A percentile compares a stretch with the other conserved stretches of the same genome.
phyloP scores from a whole-genome alignment of 75 land plant genomes.

The Chamaecyparis obtusa region DNA sequence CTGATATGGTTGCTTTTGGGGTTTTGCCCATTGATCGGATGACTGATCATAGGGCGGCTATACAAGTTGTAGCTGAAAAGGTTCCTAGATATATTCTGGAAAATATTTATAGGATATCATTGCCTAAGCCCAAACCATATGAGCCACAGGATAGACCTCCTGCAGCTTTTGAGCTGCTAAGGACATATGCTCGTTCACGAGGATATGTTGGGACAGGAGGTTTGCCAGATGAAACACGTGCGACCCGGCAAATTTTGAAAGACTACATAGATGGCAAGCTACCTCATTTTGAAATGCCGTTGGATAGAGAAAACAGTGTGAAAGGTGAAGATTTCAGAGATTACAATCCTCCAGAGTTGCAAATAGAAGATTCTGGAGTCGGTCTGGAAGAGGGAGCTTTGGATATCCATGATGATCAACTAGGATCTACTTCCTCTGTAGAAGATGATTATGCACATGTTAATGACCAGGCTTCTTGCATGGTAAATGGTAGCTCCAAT shows the following conservation, averaged over 20 bases:
- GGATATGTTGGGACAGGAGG: conserved; percentile 89
- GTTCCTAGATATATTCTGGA: conserved; percentile 66
- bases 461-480: conserved; percentile 15
- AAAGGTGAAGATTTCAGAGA: conserved; percentile 25
- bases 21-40: conserved; percentile 90
- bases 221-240: conserved; percentile 90
- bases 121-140: conserved; percentile 90
- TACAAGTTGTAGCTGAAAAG: conserved; percentile 83
- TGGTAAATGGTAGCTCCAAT: background rate
- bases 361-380: conserved; percentile 11
- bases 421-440: conserved; percentile 1
- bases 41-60: conserved; percentile 87
- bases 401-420: conserved; percentile 22
- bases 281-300: conserved; percentile 79
- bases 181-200: conserved; percentile 81
- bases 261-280: conserved; percentile 92
- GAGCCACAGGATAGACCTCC: conserved; percentile 85
- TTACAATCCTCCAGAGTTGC: conserved; percentile 2
- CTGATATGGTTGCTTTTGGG: conserved; percentile 96
- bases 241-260: conserved; percentile 84
- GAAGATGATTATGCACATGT: background rate
- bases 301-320: conserved; percentile 28
- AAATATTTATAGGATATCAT: conserved; percentile 55
- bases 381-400: conserved; percentile 7
- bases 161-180: conserved; percentile 70